phyloP scores from a whole-genome alignment of 2,329 filamentous ascomycete species.

The Alternaria gaisen region DNA sequence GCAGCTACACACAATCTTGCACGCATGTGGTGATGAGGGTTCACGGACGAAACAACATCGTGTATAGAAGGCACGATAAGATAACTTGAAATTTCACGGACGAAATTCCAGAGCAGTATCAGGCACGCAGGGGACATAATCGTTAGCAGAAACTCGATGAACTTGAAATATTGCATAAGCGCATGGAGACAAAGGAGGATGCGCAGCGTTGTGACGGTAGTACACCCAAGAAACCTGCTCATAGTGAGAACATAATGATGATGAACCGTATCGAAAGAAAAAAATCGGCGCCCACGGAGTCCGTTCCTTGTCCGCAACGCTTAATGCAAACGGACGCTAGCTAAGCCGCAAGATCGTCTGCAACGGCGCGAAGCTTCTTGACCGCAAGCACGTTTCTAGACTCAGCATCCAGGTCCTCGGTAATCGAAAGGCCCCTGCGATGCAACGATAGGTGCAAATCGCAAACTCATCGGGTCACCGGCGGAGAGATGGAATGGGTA shows the following conservation, averaged over 20 bases:
- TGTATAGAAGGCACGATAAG: too few species aligned
- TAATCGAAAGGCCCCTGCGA: slow-evolving; percentile 2
- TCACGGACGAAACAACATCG: background rate
- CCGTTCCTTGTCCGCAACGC: background rate
- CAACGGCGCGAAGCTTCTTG: slow-evolving; percentile 4
- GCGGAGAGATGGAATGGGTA: background rate
- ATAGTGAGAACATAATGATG: background rate
- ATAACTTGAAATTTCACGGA: background rate
- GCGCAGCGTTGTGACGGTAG: background rate
- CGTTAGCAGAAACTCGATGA: background rate
- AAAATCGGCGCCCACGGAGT: background rate
- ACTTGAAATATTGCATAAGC: background rate
- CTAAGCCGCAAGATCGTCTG: slow-evolving; percentile 7
- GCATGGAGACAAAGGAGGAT: background rate
- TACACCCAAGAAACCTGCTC: background rate
- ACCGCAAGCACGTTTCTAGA: background rate
- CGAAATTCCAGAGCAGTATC: background rate
- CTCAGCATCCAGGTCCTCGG: slow-evolving; percentile 1
- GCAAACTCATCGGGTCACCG: slow-evolving; percentile 11
- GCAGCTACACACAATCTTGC: background rate
- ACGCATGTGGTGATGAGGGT: background rate
- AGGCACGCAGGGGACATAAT: background rate
- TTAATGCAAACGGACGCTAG: slow-evolving; percentile 5
- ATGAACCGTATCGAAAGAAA: background rate
- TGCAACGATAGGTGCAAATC: slow-evolving; percentile 9